Conservation (phyloP, 768 basidiomycete species). For the Agaricus subrufescens region DNA sequence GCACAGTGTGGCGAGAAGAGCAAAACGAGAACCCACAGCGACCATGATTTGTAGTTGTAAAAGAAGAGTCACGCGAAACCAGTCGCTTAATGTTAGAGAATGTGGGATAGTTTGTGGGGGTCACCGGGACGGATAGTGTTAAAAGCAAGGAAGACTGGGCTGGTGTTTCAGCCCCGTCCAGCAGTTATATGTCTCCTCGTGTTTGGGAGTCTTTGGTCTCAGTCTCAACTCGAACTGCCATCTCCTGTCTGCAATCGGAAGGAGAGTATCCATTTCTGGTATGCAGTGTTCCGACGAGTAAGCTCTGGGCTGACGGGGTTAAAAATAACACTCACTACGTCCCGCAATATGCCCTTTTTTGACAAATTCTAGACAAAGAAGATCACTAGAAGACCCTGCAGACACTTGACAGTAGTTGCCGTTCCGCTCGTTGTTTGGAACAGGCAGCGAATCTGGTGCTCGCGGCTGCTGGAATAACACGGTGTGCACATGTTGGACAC, state of each 20-base stretch:
- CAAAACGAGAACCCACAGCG: conserved; percentile 1
- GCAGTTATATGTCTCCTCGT: neutral
- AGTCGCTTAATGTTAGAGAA: neutral
- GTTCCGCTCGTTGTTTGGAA: too few relatives aligned
- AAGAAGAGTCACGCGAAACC: neutral
- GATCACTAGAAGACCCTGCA: too few relatives aligned
- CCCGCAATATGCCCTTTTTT: too few relatives aligned
- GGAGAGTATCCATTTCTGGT: neutral
- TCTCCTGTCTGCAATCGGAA: neutral
- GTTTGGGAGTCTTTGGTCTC: conserved; percentile 3
- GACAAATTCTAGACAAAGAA: too few relatives aligned
- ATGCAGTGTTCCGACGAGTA: neutral
- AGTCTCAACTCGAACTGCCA: neutral
- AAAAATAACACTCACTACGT: too few relatives aligned
- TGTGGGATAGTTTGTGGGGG: conserved; percentile 5
- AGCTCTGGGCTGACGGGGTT: too few relatives aligned
- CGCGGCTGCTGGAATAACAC: too few relatives aligned
- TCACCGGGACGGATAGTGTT: conserved; percentile 2
- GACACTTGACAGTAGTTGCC: too few relatives aligned
- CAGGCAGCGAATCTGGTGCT: too few relatives aligned
- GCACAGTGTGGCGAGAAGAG: conserved; percentile 2
- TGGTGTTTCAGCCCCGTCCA: neutral
- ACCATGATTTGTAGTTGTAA: conserved; percentile 1
- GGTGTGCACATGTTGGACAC: too few relatives aligned
- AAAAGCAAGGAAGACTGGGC: neutral